These are phyloP conservation scores for Silene latifolia DNA, from an alignment of 148 eudicot genomes.

Conservation along the genomic window DNA sequence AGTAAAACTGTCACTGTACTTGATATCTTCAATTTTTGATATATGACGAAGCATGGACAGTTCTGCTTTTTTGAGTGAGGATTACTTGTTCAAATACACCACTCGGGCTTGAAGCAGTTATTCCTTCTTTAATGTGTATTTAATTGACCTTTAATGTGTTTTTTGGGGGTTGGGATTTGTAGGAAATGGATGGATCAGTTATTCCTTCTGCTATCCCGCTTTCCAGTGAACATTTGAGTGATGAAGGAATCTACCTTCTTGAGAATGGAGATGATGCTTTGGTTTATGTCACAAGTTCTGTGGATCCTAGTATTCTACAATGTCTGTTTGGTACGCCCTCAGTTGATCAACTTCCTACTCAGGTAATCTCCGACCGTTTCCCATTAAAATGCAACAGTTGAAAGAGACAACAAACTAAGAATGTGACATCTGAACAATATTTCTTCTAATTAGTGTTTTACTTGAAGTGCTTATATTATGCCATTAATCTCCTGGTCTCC, in stretches of 20 bases:
- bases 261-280: conserved; percentile 93
- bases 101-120: no score
- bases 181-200: conserved; percentile 62
- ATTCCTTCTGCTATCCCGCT: conserved; percentile 73
- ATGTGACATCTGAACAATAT: not conserved
- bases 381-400: no score
- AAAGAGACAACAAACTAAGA: not conserved
- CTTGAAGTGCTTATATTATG: not conserved
- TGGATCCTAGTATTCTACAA: conserved; percentile 49
- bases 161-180: conserved; percentile 12
- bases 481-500: not conserved
- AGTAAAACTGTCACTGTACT: no score
- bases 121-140: no score
- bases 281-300: conserved; percentile 63
- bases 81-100: no score
- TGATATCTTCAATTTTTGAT: no score
- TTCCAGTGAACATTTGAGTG: conserved; percentile 79
- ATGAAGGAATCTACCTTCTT: conserved; percentile 83
- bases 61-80: no score
- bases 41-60: no score
- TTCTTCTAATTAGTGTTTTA: conserved; percentile 1
- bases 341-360: conserved; percentile 66
- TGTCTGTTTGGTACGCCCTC: conserved; percentile 67
- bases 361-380: conserved; percentile 38
- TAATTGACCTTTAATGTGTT: no score